These are phyloP conservation scores for Eragrostis tef DNA, from an alignment of 202 grass and related monocot species.

Conservation along the genomic window DNA sequence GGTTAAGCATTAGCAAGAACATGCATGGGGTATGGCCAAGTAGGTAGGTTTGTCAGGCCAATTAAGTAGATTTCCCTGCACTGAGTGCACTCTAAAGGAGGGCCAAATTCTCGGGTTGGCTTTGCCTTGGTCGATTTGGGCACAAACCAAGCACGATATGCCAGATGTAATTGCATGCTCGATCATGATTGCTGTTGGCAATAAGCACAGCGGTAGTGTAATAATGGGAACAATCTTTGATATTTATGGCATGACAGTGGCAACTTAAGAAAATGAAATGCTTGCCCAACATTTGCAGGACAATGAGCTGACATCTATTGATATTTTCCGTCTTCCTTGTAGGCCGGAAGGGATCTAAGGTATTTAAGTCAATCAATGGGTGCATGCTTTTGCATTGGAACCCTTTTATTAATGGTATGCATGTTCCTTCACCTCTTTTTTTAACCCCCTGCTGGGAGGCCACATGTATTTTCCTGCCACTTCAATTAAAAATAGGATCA, in stretches of 20 bases:
- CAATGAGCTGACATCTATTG: constrained; percentile 25
- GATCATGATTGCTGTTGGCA: constrained; percentile 6
- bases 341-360: constrained; percentile 94
- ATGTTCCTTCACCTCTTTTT: constrained; percentile 2
- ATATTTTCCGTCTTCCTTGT: constrained; percentile 38
- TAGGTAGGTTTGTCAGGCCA: neutral
- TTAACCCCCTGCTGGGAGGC: neutral
- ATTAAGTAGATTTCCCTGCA: too few species aligned
- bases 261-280: constrained; percentile 15
- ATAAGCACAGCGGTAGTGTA: neutral
- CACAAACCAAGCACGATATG: neutral
- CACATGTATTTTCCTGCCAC: neutral
- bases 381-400: constrained; percentile 69
- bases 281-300: neutral
- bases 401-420: constrained; percentile 75
- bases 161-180: constrained; percentile 38
- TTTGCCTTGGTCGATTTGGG: constrained; percentile 1
- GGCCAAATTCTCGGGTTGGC: neutral
- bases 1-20: neutral
- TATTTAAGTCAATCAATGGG: constrained; percentile 94
- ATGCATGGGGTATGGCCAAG: neutral
- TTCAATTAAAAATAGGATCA: neutral
- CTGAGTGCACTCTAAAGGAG: too few species aligned
- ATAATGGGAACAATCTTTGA: constrained; percentile 31
- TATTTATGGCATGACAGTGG: neutral